Percentiles rank a stretch among this genome's conserved stretches.
Evolutionary conservation across 768 basidiomycete species (phyloP).

Genomic region (Amanita thiersii): DNA sequence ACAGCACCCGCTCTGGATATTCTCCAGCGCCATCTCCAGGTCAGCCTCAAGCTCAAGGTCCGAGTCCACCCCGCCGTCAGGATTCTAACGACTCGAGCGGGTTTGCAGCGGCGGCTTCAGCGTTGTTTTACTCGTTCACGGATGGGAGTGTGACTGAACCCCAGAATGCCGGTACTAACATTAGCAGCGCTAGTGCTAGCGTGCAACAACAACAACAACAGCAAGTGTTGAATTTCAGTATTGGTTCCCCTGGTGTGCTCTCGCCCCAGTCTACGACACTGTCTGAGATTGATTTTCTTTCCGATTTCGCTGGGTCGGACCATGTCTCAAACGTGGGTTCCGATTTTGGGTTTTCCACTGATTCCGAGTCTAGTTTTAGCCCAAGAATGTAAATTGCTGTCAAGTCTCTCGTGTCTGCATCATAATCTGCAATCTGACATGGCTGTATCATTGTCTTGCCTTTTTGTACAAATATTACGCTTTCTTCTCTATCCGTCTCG

Average conservation of each 20-base stretch:
- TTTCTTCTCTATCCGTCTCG: too few species aligned
- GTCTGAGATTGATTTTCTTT: constrained; percentile 7
- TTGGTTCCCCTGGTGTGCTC: not conserved
- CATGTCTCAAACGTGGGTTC: not conserved
- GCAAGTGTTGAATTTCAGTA: not conserved
- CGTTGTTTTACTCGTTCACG: constrained; percentile 7
- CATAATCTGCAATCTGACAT: too few species aligned
- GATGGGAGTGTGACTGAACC: not conserved
- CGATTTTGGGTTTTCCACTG: not conserved
- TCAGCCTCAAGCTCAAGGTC: too few species aligned
- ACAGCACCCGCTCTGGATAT: not conserved
- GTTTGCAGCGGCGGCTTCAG: too few species aligned
- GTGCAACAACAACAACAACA: not conserved
- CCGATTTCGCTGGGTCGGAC: constrained; percentile 1
- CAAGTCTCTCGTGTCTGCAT: too few species aligned
- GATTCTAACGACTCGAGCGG: too few species aligned
- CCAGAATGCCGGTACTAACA: not conserved
- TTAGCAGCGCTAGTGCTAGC: not conserved
- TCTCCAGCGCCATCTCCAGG: not conserved
- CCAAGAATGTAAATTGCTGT: too few species aligned
- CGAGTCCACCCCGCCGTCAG: too few species aligned
- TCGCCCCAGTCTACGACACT: constrained; percentile 3
- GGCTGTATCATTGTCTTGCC: too few species aligned
- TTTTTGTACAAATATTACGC: too few species aligned
- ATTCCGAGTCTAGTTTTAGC: constrained; percentile 6